Percentiles rank a stretch among this genome's conserved stretches.
Evolutionary conservation across 192 early-diverging fungal genomes (phyloP).

Genomic region (Physocladia obscura): DNA sequence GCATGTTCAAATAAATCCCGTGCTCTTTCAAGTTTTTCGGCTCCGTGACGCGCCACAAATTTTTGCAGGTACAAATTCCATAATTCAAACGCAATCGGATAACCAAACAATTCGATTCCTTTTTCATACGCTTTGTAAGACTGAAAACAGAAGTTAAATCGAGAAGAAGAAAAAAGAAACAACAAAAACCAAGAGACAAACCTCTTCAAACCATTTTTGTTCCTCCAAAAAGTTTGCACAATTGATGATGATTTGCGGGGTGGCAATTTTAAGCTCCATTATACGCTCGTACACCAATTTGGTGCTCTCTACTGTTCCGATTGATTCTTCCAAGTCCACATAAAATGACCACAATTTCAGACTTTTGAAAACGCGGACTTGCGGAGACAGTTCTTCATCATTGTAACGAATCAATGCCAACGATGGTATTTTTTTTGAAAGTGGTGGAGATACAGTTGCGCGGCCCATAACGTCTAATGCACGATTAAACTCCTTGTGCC

Average conservation of each 20-base stretch:
- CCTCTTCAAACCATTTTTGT: conserved; percentile 88
- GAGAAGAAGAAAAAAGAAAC: not conserved
- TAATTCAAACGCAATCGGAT: conserved; percentile 93
- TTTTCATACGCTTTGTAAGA: conserved; percentile 93
- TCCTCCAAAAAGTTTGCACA: conserved; percentile 89
- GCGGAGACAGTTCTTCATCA: conserved; percentile 78
- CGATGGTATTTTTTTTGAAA: conserved; percentile 31
- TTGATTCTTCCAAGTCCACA: conserved; percentile 91
- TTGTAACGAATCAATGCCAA: conserved; percentile 59
- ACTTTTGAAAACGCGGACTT: conserved; percentile 81
- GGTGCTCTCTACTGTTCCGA: conserved; percentile 78
- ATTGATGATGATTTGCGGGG: conserved; percentile 94
- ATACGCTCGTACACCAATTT: conserved; percentile 87
- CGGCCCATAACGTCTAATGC: conserved; percentile 82
- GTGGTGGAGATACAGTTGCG: conserved; percentile 69
- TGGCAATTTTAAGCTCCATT: conserved; percentile 90
- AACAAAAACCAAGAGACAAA: conserved; percentile 20
- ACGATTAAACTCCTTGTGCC: conserved; percentile 56
- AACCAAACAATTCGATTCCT: conserved; percentile 94
- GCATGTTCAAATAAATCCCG: conserved; percentile 97
- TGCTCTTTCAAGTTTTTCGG: conserved; percentile 81
- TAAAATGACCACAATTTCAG: conserved; percentile 89
- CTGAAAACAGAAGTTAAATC: too few species aligned
- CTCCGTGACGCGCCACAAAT: conserved; percentile 85
- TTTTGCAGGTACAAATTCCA: conserved; percentile 94